These are phyloP conservation scores for Calocybe indica DNA, from an alignment of 768 basidiomycete species.

Conservation along the genomic window DNA sequence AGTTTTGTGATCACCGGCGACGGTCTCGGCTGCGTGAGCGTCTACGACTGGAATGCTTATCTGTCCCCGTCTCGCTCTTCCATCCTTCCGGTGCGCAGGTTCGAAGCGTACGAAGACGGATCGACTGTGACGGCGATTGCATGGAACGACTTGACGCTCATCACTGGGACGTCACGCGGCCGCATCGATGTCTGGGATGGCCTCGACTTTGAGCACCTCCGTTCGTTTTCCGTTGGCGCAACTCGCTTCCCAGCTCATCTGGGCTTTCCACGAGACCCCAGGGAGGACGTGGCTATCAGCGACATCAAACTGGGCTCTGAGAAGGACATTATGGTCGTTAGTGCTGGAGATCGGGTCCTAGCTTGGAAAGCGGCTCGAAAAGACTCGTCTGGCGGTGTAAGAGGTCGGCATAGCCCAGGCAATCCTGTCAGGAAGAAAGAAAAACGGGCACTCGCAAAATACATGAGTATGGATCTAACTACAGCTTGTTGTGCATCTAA, in stretches of 20 bases:
- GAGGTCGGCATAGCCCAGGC: slow-evolving; percentile 21
- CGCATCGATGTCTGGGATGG: slow-evolving; percentile 59
- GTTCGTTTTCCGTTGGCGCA: slow-evolving; percentile 37
- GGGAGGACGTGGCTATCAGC: slow-evolving; percentile 33
- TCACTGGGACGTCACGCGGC: slow-evolving; percentile 63
- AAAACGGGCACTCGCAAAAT: slow-evolving; percentile 30
- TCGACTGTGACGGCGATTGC: slow-evolving; percentile 54
- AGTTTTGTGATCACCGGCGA: slow-evolving; percentile 64
- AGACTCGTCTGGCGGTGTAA: slow-evolving; percentile 22
- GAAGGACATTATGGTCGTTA: slow-evolving; percentile 49
- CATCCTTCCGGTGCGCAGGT: slow-evolving; percentile 34
- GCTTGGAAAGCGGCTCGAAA: slow-evolving; percentile 50
- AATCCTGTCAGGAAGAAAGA: slow-evolving; percentile 28
- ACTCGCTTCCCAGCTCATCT: slow-evolving; percentile 9
- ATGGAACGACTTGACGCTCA: slow-evolving; percentile 53
- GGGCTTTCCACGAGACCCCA: slow-evolving; percentile 21
- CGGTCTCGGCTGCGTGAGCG: slow-evolving; percentile 52
- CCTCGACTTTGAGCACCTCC: slow-evolving; percentile 51
- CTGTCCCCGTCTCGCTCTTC: slow-evolving; percentile 1
- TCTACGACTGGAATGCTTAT: slow-evolving; percentile 47
- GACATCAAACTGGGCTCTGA: slow-evolving; percentile 53
- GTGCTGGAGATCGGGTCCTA: slow-evolving; percentile 55
- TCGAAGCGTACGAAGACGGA: slow-evolving; percentile 62
- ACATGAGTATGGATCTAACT: slow-evolving; percentile 13
- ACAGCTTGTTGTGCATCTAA: slow-evolving; percentile 20